These are phyloP conservation scores for Dactylellina cionopaga DNA, from an alignment of 2,329 filamentous ascomycete species.

Conservation along the genomic window DNA sequence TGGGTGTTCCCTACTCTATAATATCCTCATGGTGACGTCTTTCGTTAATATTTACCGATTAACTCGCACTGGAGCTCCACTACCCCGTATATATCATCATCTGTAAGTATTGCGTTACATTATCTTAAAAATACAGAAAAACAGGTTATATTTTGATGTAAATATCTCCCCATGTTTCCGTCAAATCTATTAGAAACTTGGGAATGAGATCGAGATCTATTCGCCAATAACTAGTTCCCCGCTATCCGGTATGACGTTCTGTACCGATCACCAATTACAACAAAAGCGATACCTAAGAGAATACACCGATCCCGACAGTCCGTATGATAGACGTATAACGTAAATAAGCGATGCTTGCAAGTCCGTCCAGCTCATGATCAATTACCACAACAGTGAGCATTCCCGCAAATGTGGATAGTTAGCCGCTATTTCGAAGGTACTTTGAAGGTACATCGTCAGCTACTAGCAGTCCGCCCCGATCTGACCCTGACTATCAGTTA, in stretches of 20 bases:
- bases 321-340: not conserved
- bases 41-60: not conserved
- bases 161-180: too few relatives aligned
- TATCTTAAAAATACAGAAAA: too few relatives aligned
- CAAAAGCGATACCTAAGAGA: too few relatives aligned
- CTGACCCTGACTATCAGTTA: too few relatives aligned
- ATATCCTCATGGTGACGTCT: conserved; percentile 14
- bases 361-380: not conserved
- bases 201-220: too few relatives aligned
- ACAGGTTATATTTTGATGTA: too few relatives aligned
- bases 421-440: not conserved
- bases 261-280: conserved; percentile 4
- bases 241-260: conserved; percentile 28
- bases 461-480: too few relatives aligned
- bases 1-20: not conserved
- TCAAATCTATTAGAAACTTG: too few relatives aligned
- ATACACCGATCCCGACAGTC: conserved; percentile 2
- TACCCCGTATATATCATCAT: conserved; percentile 1
- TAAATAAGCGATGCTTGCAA: not conserved
- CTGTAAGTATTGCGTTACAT: not conserved
- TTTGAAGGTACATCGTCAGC: conserved; percentile 6
- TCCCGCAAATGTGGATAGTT: conserved; percentile 2
- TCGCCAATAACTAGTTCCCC: too few relatives aligned
- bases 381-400: not conserved
- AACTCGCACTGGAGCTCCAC: not conserved